These are phyloP conservation scores for Aegilops bicornis DNA, from an alignment of 176 grass and related monocot species.

Conservation along the genomic window DNA sequence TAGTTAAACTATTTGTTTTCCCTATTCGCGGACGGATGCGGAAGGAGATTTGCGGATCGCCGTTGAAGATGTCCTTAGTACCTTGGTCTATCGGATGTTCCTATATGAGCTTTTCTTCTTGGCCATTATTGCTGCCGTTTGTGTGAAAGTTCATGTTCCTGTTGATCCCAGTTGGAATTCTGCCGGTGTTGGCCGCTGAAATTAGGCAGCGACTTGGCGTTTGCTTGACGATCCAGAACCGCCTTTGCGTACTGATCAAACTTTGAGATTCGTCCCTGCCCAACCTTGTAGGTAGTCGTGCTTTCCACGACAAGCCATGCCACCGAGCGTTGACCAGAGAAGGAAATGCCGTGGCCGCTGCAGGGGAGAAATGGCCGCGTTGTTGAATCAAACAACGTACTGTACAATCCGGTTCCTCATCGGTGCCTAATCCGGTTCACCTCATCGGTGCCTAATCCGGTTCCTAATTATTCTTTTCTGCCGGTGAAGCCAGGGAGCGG, in stretches of 20 bases:
- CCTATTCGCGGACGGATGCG: too few species aligned
- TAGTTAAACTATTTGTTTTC: too few species aligned
- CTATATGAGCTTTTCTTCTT: not conserved
- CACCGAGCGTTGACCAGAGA: not conserved
- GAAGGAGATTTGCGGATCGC: too few species aligned
- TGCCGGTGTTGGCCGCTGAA: not conserved
- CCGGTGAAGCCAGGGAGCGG: not conserved
- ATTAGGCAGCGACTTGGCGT: not conserved
- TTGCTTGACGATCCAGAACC: not conserved
- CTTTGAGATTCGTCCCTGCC: not conserved
- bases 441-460: not conserved
- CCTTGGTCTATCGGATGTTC: not conserved
- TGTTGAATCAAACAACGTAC: not conserved
- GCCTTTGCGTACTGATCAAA: not conserved
- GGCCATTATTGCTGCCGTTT: not conserved
- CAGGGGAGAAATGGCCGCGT: not conserved
- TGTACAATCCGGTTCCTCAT: not conserved
- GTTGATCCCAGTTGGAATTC: not conserved
- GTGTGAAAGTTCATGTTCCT: too few species aligned
- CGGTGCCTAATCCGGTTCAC: not conserved
- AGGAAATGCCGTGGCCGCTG: not conserved
- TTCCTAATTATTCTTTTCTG: not conserved
- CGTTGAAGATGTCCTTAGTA: not conserved
- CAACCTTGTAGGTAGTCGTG: not conserved
- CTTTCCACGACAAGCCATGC: not conserved